Base-by-base conservation (phyloP, 768 basidiomycete species). In the Suillus weaverae region DNA sequence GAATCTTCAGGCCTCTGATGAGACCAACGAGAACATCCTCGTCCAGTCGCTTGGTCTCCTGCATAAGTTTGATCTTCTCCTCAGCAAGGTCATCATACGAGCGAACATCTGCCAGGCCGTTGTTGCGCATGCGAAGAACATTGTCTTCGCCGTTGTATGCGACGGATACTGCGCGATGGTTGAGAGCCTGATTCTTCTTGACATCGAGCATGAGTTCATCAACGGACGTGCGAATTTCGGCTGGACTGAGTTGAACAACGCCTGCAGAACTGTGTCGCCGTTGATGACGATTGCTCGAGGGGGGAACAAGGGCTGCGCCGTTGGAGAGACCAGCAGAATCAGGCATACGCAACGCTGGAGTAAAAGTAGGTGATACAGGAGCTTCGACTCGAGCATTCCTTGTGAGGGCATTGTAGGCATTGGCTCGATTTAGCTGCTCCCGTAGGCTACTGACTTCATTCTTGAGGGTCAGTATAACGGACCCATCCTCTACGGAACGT, bases 341-440 rank as follows among this genome's bases (percentile, higher is more conserved):
- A 30, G 81, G 74, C 11, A 82, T 74, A 56, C 93, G 89, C 54
- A 96, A 81, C 39, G 84, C 84, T 51, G 95, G 92, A 10, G 91
- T 89, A 68, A 95, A 96, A 4, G 92, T 92, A 1, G 95, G 95
- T 3, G 94, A 95, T 30, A 87, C 79, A 5, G 92, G 91, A 26
- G 88, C 87, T 20, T 93, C 89, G 20, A 79, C 81, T 43, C 89
- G 88, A 50, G 85, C 75, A 36, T 90, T 87, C 68, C 89, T 87
- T 13, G 94, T 95, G 60, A 97, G 84, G 18, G 87, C 84, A 70
- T 95, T 94, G 70, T 97, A 85, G 10, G 97, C 94, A 72, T 96
- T 95, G n/a, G 94, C 89, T 38, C 97, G 88, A 70, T 96, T 96
- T 68, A 99, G 87, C 74, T 99, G 97, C 73, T 99, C 97, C 65